Evolutionary conservation across 2,329 filamentous ascomycete species (phyloP), one percentile per base, ranked within the genome.

Genomic region (Stachybotrys chlorohalonatus): DNA sequence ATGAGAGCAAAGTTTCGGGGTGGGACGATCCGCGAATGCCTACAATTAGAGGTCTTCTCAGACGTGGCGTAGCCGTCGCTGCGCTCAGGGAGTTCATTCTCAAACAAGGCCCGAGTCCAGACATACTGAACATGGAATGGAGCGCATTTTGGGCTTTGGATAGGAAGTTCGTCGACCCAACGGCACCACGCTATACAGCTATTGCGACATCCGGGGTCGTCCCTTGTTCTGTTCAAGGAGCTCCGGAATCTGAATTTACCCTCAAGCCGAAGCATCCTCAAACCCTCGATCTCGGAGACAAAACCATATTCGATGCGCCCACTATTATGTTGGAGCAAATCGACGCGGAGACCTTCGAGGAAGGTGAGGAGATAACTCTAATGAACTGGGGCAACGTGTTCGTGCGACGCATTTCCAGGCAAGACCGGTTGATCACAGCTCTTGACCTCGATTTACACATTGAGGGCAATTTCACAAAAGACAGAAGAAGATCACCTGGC

Each of bases 401-500:
- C 58, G 85, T 90, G 15, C 80, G 83, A 55, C 80, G 82, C 59
- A 83, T 86, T 60, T 76, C 78, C 50, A 69, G 70, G n/a, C 69
- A 69, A 31, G 6, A 53, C n/a, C 51, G 51, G 5, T 73, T 79
- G 47, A 82, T 95, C 61, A 85, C 83, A 1, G 74, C 72, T 31
- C 76, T 95, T 11, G 86, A 87, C 52, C 76, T 90, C 54, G 88
- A 94, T 70, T 80, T 95, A n/a, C 84, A 95, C 69, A 81, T 94
- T 32, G 82, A 86, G 62, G 90, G 90, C 55, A 89, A 95, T 66
- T 85, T 95, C 68, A 93, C n/a, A 92, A 76, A 86, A 87, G 72
- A 95, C 90, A 65, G 94, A 95, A 95, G 77, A 95, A 95, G 77
- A 82, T 95, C 51, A 95, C 90, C 1, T 95, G 90, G 90, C 77